phyloP scores from a whole-genome alignment of 352 stramenopile genomes.

The Achlya hypogyna region DNA sequence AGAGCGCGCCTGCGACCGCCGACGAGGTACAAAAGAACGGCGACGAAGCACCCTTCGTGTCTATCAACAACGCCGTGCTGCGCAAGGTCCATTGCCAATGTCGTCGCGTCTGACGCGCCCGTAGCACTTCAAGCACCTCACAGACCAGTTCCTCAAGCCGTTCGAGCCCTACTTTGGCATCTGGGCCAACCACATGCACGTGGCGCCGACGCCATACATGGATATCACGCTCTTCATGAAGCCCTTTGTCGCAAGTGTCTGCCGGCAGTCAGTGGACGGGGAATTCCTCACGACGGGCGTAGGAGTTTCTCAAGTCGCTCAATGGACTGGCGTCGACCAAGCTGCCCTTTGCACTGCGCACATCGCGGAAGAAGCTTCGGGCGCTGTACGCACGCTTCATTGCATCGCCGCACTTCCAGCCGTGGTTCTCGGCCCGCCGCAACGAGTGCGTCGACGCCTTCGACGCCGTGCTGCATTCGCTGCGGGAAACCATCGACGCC shows the following conservation, averaged over 20 bases:
- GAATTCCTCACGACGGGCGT: background rate
- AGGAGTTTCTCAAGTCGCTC: slow-evolving; percentile 16
- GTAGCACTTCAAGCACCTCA: slow-evolving; percentile 82
- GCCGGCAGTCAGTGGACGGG: background rate
- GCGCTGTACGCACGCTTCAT: slow-evolving; percentile 64
- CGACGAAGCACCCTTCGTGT: slow-evolving; percentile 55
- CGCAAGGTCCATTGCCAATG: slow-evolving; percentile 36
- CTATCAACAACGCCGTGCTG: slow-evolving; percentile 82
- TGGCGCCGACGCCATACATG: slow-evolving; percentile 42
- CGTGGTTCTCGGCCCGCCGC: slow-evolving; percentile 65
- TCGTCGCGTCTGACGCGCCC: no score
- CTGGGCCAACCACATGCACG: slow-evolving; percentile 38
- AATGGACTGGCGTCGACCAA: background rate
- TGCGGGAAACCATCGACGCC: slow-evolving; percentile 31
- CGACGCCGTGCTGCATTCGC: slow-evolving; percentile 36
- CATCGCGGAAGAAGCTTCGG: slow-evolving; percentile 58
- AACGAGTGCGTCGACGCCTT: slow-evolving; percentile 63
- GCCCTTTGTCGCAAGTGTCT: slow-evolving; percentile 47
- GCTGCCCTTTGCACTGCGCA: slow-evolving; percentile 28
- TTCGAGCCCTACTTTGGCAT: slow-evolving; percentile 84
- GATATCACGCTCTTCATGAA: slow-evolving; percentile 62
- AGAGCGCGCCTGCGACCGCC: slow-evolving; percentile 35
- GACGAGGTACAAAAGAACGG: slow-evolving; percentile 25
- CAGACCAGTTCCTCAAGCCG: slow-evolving; percentile 73
- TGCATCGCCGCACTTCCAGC: slow-evolving; percentile 56